Percentiles rank a stretch among this genome's conserved stretches.
Evolutionary conservation across 2,329 filamentous ascomycete genomes (phyloP).

Genomic region (Rhytidhysteron rufulum): DNA sequence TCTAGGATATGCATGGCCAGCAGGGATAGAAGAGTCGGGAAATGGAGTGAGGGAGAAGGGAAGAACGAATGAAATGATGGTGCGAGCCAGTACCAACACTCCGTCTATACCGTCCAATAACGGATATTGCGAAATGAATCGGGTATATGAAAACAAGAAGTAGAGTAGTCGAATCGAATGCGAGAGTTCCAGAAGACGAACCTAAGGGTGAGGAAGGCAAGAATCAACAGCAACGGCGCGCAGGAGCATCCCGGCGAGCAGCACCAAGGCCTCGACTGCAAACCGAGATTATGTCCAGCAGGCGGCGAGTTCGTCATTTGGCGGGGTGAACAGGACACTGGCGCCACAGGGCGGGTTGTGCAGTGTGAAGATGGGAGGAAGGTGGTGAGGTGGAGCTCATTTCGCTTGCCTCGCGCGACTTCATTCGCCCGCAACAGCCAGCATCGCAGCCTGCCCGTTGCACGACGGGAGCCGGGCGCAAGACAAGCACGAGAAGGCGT

Average conservation of each 20-base stretch:
- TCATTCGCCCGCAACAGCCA: constrained; percentile 4
- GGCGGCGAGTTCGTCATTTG: constrained; percentile 19
- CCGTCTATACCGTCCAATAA: constrained; percentile 18
- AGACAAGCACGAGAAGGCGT: constrained; percentile 1
- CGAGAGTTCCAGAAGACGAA: constrained; percentile 4
- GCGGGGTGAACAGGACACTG: constrained; percentile 15
- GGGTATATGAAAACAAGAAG: constrained; percentile 13
- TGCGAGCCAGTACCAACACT: constrained; percentile 11
- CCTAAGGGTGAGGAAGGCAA: constrained; percentile 4
- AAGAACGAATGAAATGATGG: constrained; percentile 2
- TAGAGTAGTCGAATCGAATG: constrained; percentile 7
- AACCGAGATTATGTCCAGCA: constrained; percentile 1
- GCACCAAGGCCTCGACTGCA: constrained; percentile 12
- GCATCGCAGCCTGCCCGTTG: neutral
- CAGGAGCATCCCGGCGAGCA: constrained; percentile 9
- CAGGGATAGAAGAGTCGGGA: constrained; percentile 10
- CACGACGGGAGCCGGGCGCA: neutral
- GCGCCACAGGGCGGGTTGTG: neutral
- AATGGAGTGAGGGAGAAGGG: constrained; percentile 12
- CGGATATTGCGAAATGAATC: constrained; percentile 11
- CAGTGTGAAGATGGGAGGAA: neutral
- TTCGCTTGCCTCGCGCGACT: constrained; percentile 31
- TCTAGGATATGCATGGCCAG: constrained; percentile 12
- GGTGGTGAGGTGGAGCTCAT: constrained; percentile 34
- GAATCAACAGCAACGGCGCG: constrained; percentile 15